phyloP scores from a whole-genome alignment of 805 yeast species.

The Komagataella mondaviorum region DNA sequence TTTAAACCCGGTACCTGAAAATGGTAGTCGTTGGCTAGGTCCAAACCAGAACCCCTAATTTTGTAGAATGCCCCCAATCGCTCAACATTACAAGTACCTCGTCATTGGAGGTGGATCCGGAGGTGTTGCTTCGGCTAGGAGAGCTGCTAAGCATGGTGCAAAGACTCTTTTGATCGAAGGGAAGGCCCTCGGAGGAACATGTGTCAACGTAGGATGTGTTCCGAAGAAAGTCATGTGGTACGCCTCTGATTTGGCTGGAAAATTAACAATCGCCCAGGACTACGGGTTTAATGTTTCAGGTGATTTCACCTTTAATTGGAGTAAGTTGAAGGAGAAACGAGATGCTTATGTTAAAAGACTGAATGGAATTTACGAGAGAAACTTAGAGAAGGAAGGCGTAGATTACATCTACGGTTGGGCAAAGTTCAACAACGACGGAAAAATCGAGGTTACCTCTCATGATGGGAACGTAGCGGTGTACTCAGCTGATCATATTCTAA shows the following conservation, averaged over 20 bases:
- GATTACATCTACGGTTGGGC: slow-evolving; percentile 84
- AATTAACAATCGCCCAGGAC: slow-evolving; percentile 58
- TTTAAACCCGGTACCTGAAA: background rate
- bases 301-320: slow-evolving; percentile 69
- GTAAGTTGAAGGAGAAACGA: slow-evolving; percentile 66
- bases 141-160: slow-evolving; percentile 92
- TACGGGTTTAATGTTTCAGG: slow-evolving; percentile 64
- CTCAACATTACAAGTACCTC: slow-evolving; percentile 66
- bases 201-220: slow-evolving; percentile 98
- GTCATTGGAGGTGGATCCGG: slow-evolving; percentile 99
- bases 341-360: slow-evolving; percentile 83
- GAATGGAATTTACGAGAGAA: slow-evolving; percentile 88
- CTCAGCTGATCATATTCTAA: slow-evolving; percentile 71
- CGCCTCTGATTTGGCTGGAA: slow-evolving; percentile 80
- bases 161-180: slow-evolving; percentile 76
- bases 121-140: slow-evolving; percentile 96
- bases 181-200: slow-evolving; percentile 85
- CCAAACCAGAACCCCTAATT: too few species aligned
- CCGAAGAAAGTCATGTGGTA: slow-evolving; percentile 99
- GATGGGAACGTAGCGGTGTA: slow-evolving; percentile 39
- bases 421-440: slow-evolving; percentile 51
- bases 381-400: slow-evolving; percentile 79
- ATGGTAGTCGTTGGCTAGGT: too few species aligned
- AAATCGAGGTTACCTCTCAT: slow-evolving; percentile 63
- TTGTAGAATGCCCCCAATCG: background rate